Evolutionary conservation across 805 yeast species (phyloP).

Genomic region (Ogataea saltuana): DNA sequence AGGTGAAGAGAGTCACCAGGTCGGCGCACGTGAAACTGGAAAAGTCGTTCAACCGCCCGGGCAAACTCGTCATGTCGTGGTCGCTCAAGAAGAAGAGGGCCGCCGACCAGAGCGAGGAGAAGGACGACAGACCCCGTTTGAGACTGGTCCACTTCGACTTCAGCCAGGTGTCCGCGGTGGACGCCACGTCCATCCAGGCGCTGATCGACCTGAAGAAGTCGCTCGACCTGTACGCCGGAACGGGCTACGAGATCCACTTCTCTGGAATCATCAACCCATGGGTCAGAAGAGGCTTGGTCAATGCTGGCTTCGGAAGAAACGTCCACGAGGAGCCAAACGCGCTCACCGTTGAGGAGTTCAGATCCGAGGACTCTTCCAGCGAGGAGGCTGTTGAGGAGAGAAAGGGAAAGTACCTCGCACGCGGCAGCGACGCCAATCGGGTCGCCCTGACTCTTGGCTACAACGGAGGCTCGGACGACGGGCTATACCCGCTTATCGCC

Average conservation of each 20-base stretch:
- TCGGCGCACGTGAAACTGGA: constrained; percentile 50
- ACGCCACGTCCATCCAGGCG: constrained; percentile 77
- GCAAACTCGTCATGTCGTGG: constrained; percentile 49
- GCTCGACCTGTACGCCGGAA: constrained; percentile 69
- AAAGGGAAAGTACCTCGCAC: constrained; percentile 15
- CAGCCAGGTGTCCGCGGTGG: constrained; percentile 71
- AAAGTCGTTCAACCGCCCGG: constrained; percentile 92
- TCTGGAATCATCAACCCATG: constrained; percentile 83
- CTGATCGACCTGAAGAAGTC: constrained; percentile 75
- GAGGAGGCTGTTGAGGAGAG: constrained; percentile 37
- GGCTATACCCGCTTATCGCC: constrained; percentile 48
- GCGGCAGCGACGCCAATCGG: constrained; percentile 15
- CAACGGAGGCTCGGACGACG: constrained; percentile 14
- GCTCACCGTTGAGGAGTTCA: constrained; percentile 11
- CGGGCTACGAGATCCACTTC: constrained; percentile 87
- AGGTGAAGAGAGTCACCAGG: constrained; percentile 59
- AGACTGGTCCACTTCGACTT: constrained; percentile 80
- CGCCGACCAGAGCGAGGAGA: constrained; percentile 31
- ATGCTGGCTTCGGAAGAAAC: constrained; percentile 69
- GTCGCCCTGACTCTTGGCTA: constrained; percentile 26
- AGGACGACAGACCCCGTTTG: constrained; percentile 63
- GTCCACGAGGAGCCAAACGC: constrained; percentile 14
- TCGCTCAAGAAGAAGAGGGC: constrained; percentile 16
- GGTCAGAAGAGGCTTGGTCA: constrained; percentile 74
- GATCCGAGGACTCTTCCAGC: constrained; percentile 14